Evolutionary conservation across 2,329 filamentous ascomycete genomes (phyloP).

Genomic region (Aspergillus aculeatinus): DNA sequence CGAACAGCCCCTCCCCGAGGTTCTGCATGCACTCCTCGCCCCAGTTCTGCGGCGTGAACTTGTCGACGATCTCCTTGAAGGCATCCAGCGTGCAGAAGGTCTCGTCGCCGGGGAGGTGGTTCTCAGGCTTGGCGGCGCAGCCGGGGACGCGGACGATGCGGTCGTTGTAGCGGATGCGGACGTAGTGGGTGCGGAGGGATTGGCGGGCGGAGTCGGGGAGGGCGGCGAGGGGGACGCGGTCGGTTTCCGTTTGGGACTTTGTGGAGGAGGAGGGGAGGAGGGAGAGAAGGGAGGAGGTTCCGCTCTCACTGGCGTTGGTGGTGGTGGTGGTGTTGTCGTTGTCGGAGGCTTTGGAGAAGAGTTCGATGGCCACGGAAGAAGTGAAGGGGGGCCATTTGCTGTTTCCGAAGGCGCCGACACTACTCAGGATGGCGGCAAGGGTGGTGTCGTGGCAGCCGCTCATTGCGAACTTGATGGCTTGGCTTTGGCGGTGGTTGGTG

Average conservation of each 20-base stretch:
- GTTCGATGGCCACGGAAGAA: conserved; percentile 84
- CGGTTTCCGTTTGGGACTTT: conserved; percentile 25
- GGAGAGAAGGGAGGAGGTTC: conserved; percentile 31
- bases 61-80: conserved; percentile 90
- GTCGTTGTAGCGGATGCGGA: conserved; percentile 90
- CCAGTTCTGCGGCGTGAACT: conserved; percentile 83
- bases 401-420: conserved; percentile 71
- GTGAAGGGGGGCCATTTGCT: conserved; percentile 88
- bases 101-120: conserved; percentile 82
- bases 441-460: conserved; percentile 94
- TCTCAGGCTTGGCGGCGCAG: conserved; percentile 67
- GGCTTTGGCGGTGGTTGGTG: conserved; percentile 30
- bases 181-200: conserved; percentile 67
- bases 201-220: conserved; percentile 31
- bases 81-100: conserved; percentile 88
- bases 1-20: conserved; percentile 55
- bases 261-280: conserved; percentile 16
- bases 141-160: conserved; percentile 76
- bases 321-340: conserved; percentile 16
- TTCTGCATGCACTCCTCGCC: conserved; percentile 60
- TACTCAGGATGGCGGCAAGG: conserved; percentile 72
- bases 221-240: conserved; percentile 33
- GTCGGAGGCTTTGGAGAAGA: conserved; percentile 59
- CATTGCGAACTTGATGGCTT: conserved; percentile 68
- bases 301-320: conserved; percentile 25